Evolutionary conservation across 1,284 basidiomycete genomes (phyloP).

Genomic region (Moesziomyces parantarcticus): DNA sequence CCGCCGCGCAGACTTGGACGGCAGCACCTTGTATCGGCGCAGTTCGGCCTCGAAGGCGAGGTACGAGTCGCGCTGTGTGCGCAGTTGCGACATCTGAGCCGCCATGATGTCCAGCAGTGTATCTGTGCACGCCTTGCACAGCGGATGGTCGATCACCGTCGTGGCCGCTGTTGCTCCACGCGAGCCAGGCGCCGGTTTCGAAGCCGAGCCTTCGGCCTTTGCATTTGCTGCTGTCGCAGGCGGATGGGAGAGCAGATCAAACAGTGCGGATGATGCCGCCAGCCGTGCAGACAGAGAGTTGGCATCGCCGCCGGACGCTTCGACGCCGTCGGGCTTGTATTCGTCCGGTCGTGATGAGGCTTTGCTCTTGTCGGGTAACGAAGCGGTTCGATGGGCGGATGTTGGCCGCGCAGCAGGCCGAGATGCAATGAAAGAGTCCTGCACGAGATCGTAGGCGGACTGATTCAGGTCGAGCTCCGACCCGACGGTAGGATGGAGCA

Average conservation of each 20-base stretch:
- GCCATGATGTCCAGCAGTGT: slow-evolving; percentile 81
- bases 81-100: slow-evolving; percentile 86
- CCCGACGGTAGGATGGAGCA: slow-evolving; percentile 38
- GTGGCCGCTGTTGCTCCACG: slow-evolving; percentile 1
- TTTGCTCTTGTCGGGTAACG: background rate
- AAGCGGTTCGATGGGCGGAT: slow-evolving; percentile 4
- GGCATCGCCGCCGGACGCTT: slow-evolving; percentile 13
- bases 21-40: slow-evolving; percentile 37
- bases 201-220: background rate
- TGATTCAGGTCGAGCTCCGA: slow-evolving; percentile 53
- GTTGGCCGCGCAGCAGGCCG: slow-evolving; percentile 1
- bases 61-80: slow-evolving; percentile 87
- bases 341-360: background rate
- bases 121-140: slow-evolving; percentile 93
- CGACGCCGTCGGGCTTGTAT: background rate
- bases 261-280: slow-evolving; percentile 39
- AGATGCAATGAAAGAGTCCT: slow-evolving; percentile 40
- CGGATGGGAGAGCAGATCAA: slow-evolving; percentile 35
- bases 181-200: slow-evolving; percentile 11
- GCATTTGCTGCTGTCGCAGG: background rate
- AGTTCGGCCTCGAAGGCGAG: slow-evolving; percentile 56
- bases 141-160: slow-evolving; percentile 81
- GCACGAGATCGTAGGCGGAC: slow-evolving; percentile 49
- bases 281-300: slow-evolving; percentile 34
- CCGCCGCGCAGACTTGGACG: slow-evolving; percentile 10